Evolutionary conservation across 2,329 filamentous ascomycete species (phyloP).

Genomic region (Fusarium marasasianum): DNA sequence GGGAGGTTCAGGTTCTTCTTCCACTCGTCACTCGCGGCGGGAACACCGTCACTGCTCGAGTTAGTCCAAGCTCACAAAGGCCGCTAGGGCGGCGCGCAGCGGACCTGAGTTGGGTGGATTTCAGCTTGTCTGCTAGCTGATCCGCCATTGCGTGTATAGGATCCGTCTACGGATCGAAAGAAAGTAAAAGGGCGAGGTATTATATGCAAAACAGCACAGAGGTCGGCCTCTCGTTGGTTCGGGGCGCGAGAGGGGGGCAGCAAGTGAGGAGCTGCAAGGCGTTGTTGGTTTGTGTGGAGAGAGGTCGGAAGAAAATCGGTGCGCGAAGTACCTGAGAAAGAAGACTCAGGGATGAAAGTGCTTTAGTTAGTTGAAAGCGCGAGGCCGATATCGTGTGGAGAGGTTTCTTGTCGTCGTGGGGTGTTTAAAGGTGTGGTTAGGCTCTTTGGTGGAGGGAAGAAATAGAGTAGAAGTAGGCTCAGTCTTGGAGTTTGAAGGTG

Average conservation of each 20-base stretch:
- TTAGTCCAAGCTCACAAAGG: constrained; percentile 47
- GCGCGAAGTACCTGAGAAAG: constrained; percentile 29
- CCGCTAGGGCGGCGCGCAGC: constrained; percentile 38
- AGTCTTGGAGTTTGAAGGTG: constrained; percentile 40
- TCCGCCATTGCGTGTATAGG: constrained; percentile 53
- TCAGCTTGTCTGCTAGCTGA: constrained; percentile 57
- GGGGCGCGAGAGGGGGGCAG: constrained; percentile 20
- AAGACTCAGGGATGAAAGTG: constrained; percentile 20
- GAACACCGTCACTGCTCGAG: constrained; percentile 57
- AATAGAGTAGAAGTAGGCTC: constrained; percentile 43
- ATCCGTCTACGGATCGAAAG: constrained; percentile 41
- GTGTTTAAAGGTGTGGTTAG: constrained; percentile 20
- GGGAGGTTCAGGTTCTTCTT: constrained; percentile 78
- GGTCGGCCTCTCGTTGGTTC: constrained; percentile 25
- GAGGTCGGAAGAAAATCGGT: constrained; percentile 27
- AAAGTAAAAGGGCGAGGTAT: constrained; percentile 27
- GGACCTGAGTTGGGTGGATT: constrained; percentile 54
- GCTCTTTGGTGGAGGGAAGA: constrained; percentile 36
- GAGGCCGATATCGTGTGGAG: constrained; percentile 26
- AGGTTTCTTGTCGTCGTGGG: constrained; percentile 26
- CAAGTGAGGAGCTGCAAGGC: constrained; percentile 34
- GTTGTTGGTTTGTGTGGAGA: constrained; percentile 22
- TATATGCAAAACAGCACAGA: constrained; percentile 39
- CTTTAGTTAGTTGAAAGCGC: constrained; percentile 28
- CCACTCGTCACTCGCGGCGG: constrained; percentile 70